Percentiles rank a stretch among this genome's conserved stretches.
Evolutionary conservation across 2,329 filamentous ascomycete genomes (phyloP).

Genomic region (Aspergillus ustus): DNA sequence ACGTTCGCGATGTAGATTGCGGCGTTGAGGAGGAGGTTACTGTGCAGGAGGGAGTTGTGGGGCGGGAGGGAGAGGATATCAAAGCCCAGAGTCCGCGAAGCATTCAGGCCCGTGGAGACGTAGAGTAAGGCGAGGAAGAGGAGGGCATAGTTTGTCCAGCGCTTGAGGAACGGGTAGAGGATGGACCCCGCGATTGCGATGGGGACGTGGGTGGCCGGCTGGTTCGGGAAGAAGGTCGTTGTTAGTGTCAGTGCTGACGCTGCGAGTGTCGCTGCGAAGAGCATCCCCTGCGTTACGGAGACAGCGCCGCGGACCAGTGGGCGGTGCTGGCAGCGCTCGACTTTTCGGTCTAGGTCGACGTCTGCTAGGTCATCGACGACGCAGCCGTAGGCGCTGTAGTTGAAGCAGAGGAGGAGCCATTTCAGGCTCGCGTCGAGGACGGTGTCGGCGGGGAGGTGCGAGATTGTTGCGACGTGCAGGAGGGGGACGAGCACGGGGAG

Average conservation of each 20-base stretch:
- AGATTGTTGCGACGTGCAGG: neutral
- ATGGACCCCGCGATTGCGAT: neutral
- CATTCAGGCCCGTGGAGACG: conserved; percentile 1
- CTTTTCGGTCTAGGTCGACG: conserved; percentile 7
- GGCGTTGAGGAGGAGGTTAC: neutral
- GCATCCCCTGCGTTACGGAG: neutral
- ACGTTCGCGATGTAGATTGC: conserved; percentile 1
- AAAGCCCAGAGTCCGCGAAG: neutral
- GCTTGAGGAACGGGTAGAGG: conserved; percentile 16
- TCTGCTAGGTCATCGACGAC: conserved; percentile 4
- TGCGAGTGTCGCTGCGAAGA: neutral
- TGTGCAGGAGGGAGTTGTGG: neutral
- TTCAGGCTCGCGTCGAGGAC: conserved; percentile 41
- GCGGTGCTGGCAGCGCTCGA: neutral
- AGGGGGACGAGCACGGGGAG: neutral
- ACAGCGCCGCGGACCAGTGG: conserved; percentile 5
- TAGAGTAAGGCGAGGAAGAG: conserved; percentile 5
- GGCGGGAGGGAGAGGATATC: conserved; percentile 1
- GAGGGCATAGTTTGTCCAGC: conserved; percentile 11
- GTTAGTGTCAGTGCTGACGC: neutral
- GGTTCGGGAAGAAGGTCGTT: neutral
- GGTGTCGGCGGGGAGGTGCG: conserved; percentile 18
- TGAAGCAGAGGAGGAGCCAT: conserved; percentile 31
- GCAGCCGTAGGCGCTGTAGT: conserved; percentile 43
- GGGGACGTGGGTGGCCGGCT: neutral